phyloP scores from a whole-genome alignment of 371 early-diverging fungal species.

The Actinomortierella wolfii region DNA sequence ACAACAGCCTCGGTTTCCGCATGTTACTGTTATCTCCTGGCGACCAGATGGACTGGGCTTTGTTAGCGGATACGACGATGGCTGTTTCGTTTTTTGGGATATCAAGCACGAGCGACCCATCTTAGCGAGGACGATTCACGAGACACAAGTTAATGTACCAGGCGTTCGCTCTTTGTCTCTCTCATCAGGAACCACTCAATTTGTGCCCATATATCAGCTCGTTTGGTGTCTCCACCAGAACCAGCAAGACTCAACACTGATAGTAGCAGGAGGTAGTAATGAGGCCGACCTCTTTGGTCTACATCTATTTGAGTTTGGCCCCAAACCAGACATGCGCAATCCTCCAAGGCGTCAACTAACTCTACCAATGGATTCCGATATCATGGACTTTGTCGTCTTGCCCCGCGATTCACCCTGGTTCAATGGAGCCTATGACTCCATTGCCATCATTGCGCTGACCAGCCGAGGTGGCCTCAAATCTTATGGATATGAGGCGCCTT shows the following conservation, averaged over 20 bases:
- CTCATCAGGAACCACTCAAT: conserved; percentile 6
- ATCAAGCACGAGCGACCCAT: conserved; percentile 50
- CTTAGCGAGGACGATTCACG: conserved; percentile 50
- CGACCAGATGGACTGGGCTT: conserved; percentile 56
- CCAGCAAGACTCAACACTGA: conserved; percentile 48
- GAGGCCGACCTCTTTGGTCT: conserved; percentile 53
- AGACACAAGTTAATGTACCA: conserved; percentile 41
- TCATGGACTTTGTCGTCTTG: conserved; percentile 54
- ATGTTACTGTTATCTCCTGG: conserved; percentile 51
- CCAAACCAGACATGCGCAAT: conserved; percentile 45
- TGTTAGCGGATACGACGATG: conserved; percentile 63
- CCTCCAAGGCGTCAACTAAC: conserved; percentile 54
- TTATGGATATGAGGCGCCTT: conserved; percentile 19
- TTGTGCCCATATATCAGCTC: conserved; percentile 58
- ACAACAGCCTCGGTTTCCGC: conserved; percentile 29
- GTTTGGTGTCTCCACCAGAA: conserved; percentile 53
- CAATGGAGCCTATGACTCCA: conserved; percentile 50
- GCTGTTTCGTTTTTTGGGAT: conserved; percentile 59
- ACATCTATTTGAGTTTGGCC: conserved; percentile 51
- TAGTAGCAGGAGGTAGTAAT: conserved; percentile 56
- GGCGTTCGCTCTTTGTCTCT: conserved; percentile 12
- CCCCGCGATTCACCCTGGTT: conserved; percentile 53
- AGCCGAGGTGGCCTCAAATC: conserved; percentile 42
- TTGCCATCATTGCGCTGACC: conserved; percentile 51
- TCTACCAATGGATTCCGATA: conserved; percentile 49